phyloP scores from a whole-genome alignment of 371 early-diverging fungal species.

The Choanephora cucurbitarum region DNA sequence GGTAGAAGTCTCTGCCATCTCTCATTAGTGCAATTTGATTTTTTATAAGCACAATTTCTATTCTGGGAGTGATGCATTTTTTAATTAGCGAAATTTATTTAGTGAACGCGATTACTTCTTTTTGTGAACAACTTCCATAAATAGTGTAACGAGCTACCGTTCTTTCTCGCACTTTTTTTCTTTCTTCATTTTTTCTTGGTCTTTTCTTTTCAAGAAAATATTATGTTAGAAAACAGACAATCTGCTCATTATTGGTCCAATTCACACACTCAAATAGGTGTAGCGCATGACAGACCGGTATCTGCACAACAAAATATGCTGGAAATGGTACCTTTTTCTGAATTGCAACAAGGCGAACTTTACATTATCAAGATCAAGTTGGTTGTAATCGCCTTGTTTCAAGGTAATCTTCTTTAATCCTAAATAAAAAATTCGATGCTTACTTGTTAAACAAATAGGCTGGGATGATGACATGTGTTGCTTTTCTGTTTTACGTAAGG shows the following conservation, averaged over 20 bases:
- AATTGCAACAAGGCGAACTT: slow-evolving; percentile 40
- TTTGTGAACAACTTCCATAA: too few relatives aligned
- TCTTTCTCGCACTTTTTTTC: background rate
- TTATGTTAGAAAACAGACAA: too few relatives aligned
- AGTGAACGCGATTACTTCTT: too few relatives aligned
- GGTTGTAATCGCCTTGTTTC: slow-evolving; percentile 42
- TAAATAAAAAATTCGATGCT: slow-evolving; percentile 1
- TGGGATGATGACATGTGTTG: slow-evolving; percentile 57
- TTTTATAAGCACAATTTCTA: too few relatives aligned
- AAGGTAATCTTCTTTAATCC: slow-evolving; percentile 28
- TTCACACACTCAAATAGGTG: background rate
- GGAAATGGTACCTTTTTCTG: slow-evolving; percentile 11
- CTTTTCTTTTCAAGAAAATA: too few relatives aligned
- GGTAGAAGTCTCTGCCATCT: too few relatives aligned
- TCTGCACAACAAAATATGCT: background rate
- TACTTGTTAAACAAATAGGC: slow-evolving; percentile 21
- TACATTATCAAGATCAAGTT: slow-evolving; percentile 43
- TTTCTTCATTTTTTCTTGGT: background rate
- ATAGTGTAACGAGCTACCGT: too few relatives aligned
- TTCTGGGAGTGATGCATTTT: too few relatives aligned
- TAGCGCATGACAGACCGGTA: background rate
- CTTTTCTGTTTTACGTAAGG: slow-evolving; percentile 43
- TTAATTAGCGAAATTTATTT: too few relatives aligned
- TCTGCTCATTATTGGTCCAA: background rate
- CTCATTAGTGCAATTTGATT: too few relatives aligned